These are phyloP conservation scores for Inga leiocalycina DNA, from an alignment of 306 rosid species.

Conservation along the genomic window DNA sequence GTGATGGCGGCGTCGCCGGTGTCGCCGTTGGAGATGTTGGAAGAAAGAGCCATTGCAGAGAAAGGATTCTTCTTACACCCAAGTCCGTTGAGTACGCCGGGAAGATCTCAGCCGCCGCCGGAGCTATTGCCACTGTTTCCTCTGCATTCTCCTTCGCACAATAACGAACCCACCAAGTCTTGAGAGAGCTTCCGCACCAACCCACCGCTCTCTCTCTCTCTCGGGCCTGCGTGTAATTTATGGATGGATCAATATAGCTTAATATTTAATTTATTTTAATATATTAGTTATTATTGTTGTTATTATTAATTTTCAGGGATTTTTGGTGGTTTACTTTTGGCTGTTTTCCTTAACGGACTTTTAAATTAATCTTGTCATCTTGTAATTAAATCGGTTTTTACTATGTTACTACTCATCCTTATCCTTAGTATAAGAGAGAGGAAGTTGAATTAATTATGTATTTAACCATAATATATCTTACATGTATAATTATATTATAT, in stretches of 20 bases:
- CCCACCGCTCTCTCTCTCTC: not conserved
- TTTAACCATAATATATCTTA: too few relatives aligned
- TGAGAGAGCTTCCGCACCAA: not conserved
- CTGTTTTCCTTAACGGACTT: not conserved
- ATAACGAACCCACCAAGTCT: not conserved
- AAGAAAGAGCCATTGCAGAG: constrained; percentile 63
- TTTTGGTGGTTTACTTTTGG: not conserved
- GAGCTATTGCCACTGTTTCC: constrained; percentile 78
- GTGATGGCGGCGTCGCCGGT: constrained; percentile 68
- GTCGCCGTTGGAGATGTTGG: constrained; percentile 71
- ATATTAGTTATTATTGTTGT: not conserved
- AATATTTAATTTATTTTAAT: too few relatives aligned
- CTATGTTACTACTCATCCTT: not conserved
- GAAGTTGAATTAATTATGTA: too few relatives aligned
- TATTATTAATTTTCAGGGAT: not conserved
- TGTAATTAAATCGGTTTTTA: not conserved
- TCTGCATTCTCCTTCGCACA: constrained; percentile 62
- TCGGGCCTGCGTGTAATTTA: not conserved
- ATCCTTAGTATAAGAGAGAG: too few relatives aligned
- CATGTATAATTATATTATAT: too few relatives aligned
- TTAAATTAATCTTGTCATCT: not conserved
- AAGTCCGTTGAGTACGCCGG: constrained; percentile 56
- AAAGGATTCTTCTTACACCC: constrained; percentile 83
- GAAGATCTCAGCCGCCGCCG: constrained; percentile 76
- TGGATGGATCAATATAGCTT: too few relatives aligned